These are phyloP conservation scores for Casuarina glauca DNA, from an alignment of 306 rosid species.

Conservation along the genomic window DNA sequence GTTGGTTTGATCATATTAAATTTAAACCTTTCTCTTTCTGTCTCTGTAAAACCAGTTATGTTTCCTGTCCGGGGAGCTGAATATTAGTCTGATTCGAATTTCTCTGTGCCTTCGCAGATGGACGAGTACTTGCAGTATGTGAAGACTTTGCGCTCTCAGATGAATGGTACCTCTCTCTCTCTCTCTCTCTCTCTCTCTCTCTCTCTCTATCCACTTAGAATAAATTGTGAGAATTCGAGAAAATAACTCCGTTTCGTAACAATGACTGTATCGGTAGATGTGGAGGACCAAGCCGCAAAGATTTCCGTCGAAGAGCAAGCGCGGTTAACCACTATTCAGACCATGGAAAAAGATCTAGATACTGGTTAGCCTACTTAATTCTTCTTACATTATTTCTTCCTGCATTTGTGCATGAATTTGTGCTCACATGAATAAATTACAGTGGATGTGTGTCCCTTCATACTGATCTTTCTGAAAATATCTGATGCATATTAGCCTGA, in stretches of 20 bases:
- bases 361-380: slow-evolving; percentile 45
- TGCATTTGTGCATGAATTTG: neutral
- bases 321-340: slow-evolving; percentile 59
- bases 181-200: slow-evolving; percentile 10
- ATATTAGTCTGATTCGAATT: slow-evolving; percentile 5
- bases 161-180: slow-evolving; percentile 60
- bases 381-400: slow-evolving; percentile 3
- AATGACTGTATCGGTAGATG: slow-evolving; percentile 38
- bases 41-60: neutral
- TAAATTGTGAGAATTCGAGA: neutral
- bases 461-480: neutral
- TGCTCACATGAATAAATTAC: neutral
- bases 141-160: slow-evolving; percentile 82
- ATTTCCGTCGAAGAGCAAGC: slow-evolving; percentile 75
- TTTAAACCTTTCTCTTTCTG: neutral
- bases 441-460: neutral
- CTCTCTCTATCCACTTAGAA: neutral
- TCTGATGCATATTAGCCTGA: neutral
- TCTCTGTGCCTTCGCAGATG: slow-evolving; percentile 38
- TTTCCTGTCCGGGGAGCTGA: neutral
- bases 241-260: neutral
- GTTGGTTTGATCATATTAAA: neutral
- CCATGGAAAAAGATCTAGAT: slow-evolving; percentile 57
- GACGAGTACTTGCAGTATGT: slow-evolving; percentile 79
- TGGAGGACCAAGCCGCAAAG: slow-evolving; percentile 86